These are phyloP conservation scores for Penicillium expansum DNA, from an alignment of 2,329 filamentous ascomycete genomes.

Conservation along the genomic window DNA sequence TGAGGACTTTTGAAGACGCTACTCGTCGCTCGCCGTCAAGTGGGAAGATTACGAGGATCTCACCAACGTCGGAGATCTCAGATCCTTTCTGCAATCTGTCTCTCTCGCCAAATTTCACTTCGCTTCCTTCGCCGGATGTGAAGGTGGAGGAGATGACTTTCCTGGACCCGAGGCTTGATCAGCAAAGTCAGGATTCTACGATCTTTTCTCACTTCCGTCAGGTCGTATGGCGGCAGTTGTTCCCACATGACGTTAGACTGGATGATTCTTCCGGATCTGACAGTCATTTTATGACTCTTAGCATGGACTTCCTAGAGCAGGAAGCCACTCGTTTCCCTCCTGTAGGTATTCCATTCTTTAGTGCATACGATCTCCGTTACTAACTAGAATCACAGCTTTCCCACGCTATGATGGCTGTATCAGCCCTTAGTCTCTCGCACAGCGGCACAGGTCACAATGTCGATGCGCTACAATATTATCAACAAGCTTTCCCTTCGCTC, in stretches of 20 bases:
- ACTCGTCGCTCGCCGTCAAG: conserved; percentile 33
- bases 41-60: conserved; percentile 31
- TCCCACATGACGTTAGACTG: conserved; percentile 26
- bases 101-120: conserved; percentile 26
- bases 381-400: conserved; percentile 44
- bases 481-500: conserved; percentile 51
- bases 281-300: conserved; percentile 28
- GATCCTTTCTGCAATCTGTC: conserved; percentile 27
- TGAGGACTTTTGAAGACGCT: conserved; percentile 52
- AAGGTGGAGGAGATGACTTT: conserved; percentile 23
- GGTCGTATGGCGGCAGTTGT: conserved; percentile 43
- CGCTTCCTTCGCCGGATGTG: conserved; percentile 23
- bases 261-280: conserved; percentile 21
- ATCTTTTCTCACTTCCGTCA: conserved; percentile 42
- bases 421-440: conserved; percentile 52
- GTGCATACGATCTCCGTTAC: neutral
- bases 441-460: conserved; percentile 47
- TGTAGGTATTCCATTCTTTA: conserved; percentile 38
- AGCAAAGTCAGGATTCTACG: conserved; percentile 31
- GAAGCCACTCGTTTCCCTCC: conserved; percentile 52
- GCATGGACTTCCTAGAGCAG: conserved; percentile 45
- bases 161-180: conserved; percentile 20
- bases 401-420: conserved; percentile 59
- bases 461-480: conserved; percentile 55
- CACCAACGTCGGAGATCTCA: conserved; percentile 36